Conservation (phyloP, 2,329 filamentous ascomycete genomes). For the Magnaporthiopsis rhizophila region DNA sequence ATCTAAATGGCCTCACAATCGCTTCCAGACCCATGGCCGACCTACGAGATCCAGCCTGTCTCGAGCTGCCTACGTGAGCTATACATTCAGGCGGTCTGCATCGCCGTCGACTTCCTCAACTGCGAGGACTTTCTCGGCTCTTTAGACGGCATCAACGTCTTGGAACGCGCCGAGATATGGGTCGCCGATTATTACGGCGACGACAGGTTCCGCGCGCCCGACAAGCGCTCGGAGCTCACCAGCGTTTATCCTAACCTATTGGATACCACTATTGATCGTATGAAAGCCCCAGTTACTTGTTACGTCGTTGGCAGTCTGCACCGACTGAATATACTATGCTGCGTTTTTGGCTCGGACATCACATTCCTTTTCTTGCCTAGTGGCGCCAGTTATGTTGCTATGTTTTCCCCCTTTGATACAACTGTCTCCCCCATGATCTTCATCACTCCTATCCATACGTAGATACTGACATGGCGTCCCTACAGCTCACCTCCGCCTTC, state of each 20-base stretch:
- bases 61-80: constrained; percentile 1
- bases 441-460: neutral
- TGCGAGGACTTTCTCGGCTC: neutral
- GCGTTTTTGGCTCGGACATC: neutral
- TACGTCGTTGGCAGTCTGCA: neutral
- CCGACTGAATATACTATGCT: neutral
- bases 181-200: neutral
- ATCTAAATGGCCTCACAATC: neutral
- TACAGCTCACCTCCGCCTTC: neutral
- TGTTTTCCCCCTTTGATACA: neutral
- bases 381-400: constrained; percentile 4
- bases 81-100: constrained; percentile 13
- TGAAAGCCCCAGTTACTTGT: constrained; percentile 3
- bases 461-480: neutral
- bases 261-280: constrained; percentile 11
- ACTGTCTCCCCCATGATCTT: no score
- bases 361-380: neutral
- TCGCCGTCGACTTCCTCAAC: constrained; percentile 22
- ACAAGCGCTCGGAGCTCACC: constrained; percentile 12
- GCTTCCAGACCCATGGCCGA: neutral
- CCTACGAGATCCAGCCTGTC: neutral
- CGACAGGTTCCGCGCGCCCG: constrained; percentile 12
- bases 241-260: constrained; percentile 15
- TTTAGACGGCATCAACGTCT: neutral
- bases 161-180: neutral